Evolutionary conservation across 768 basidiomycete species (phyloP), one percentile per base, ranked within the genome.

Genomic region (Hypholoma fasciculare): DNA sequence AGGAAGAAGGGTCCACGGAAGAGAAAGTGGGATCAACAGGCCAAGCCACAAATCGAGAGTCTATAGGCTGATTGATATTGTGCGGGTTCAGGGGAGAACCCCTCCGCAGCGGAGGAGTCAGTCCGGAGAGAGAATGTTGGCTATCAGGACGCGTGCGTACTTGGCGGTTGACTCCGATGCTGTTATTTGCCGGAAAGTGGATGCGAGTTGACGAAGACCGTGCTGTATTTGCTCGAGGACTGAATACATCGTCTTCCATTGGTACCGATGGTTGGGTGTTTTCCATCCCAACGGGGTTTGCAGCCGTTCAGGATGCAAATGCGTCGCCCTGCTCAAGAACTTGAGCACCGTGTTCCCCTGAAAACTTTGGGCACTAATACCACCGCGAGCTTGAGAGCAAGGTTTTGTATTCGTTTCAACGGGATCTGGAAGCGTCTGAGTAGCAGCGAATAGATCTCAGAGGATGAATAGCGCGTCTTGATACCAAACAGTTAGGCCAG

Each of bases 1-100:
- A 65, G 44, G 51, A 30, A 7, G 66, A 48, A 9, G 61, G 56
- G 23, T 73, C 70, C 30, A 46, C 17, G 23, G 65, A 62, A 26
- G 64, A 52, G 0, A 65, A 51, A 20, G 54, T 40, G 3, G 50
- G 50, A 9, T 73, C 73, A 27, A 66, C 65, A 0, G 70, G 66
- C 60, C 63, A 63, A n/a, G 67, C 62, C 20, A 69, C 68, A 37
- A 71, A 70, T 26, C 70, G 69, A 27, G 63, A 56, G 48, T 67
- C 68, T 39, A 56, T 48, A 48, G 61, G 49, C 58, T 55, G 62
- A 60, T 53, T 59, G 13, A 58, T 54, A 51, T 71, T 73, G 52
- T 71, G 72, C 17, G 73, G 71, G 54, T 74, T 75, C 19, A 77
- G 60, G 14, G 74, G 74, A 27, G 74, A 75, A 39, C 71, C 69